Base-by-base conservation (phyloP, 441 rosid species). In the Eutrema salsugineum region DNA sequence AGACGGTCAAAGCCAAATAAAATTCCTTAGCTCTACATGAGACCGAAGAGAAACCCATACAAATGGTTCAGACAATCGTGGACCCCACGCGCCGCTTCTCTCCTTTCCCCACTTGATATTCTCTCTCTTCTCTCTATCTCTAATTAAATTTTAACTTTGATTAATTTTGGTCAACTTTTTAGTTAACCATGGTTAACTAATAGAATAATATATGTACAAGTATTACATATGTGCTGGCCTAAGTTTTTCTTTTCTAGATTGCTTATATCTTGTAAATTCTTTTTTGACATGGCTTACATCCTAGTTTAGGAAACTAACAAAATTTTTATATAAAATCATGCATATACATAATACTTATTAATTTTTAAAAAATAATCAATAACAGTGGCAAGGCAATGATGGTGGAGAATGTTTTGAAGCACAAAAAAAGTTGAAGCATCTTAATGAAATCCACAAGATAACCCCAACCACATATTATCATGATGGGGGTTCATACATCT, bases 391-490 rank as follows among this genome's bases (percentile, higher is more conserved):
- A 69, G 32, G 56, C 48, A 76, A 76, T 76, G 76, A 64, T 70
- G 72, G 72, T 70, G 76, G 56, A 57, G 79, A 76, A 76, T 76
- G 76, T 70, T 63, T 63, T 70, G 40, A 70, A 49, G 11, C 62
- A 69, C 54, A 69, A 4, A 70, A 70, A 70, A 76, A 70, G 71
- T 57, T 56, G 56, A 70, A 70, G 79, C 71, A 76, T 76, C 71
- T 76, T 70, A 24, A 76, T 70, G 72, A 70, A 76, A 70, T 72
- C 79, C 79, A 76, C 76, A 70, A 70, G 79, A 65, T 65, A 77
- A 77, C 80, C 76, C 76, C 80, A 77, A 65, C 80, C 80, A 77
- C 80, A 65, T 58, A 76, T 70, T 70, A 77, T 71, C 68, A 77
- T 77, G 68, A 75, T 75, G 60, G 65, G 47, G 65, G 47, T 62